phyloP scores from a whole-genome alignment of 2,329 filamentous ascomycete genomes.

The Allantophomopsis lycopodina region DNA sequence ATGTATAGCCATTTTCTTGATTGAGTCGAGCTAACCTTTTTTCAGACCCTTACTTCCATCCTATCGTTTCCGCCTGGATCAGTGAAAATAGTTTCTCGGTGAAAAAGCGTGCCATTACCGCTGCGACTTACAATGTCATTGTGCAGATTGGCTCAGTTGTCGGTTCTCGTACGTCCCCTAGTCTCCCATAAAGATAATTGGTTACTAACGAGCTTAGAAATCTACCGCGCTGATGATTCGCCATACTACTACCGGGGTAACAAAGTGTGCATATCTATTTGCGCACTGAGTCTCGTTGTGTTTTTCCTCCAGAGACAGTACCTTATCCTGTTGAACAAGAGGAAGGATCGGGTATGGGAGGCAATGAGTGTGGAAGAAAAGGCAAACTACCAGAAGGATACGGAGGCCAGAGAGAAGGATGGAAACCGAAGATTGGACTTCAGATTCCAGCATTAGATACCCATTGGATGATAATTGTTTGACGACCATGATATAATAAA shows the following conservation, averaged over 20 bases:
- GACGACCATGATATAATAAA: too few species aligned
- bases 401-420: slow-evolving; percentile 27
- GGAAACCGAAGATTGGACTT: slow-evolving; percentile 37
- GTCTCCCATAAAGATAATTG: too few species aligned
- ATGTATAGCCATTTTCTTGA: not conserved
- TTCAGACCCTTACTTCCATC: slow-evolving; percentile 39
- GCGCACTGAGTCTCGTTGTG: slow-evolving; percentile 29
- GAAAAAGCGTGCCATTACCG: slow-evolving; percentile 32
- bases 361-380: slow-evolving; percentile 29
- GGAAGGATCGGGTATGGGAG: slow-evolving; percentile 31
- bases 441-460: slow-evolving; percentile 28
- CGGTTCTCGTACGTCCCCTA: slow-evolving; percentile 6
- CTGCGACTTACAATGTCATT: slow-evolving; percentile 32
- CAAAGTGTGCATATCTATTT: slow-evolving; percentile 37
- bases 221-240: slow-evolving; percentile 35
- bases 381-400: slow-evolving; percentile 29
- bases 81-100: slow-evolving; percentile 34
- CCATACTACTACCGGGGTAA: slow-evolving; percentile 45
- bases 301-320: slow-evolving; percentile 34
- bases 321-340: slow-evolving; percentile 29
- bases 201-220: slow-evolving; percentile 15
- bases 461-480: too few species aligned
- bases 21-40: too few species aligned
- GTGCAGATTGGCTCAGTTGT: slow-evolving; percentile 30
- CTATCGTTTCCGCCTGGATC: slow-evolving; percentile 35